Evolutionary conservation across 169 alveolate species (phyloP).

Genomic region (Plasmodium knowlesi): DNA sequence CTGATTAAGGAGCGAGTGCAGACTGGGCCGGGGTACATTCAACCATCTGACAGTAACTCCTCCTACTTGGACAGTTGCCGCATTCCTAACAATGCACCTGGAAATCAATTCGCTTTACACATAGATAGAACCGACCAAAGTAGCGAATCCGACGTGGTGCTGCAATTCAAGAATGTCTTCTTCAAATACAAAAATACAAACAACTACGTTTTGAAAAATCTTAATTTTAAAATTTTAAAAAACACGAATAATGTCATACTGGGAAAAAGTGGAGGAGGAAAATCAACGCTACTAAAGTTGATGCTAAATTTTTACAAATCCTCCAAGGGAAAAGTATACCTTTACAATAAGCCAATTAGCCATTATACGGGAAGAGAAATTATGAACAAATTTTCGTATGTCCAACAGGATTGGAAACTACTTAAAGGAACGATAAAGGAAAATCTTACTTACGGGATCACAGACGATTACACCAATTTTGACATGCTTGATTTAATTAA

Average conservation of each 20-base stretch:
- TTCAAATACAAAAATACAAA: slow-evolving; percentile 3
- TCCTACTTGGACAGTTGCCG: not conserved
- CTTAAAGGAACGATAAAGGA: slow-evolving; percentile 49
- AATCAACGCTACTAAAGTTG: slow-evolving; percentile 35
- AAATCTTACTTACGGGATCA: slow-evolving; percentile 30
- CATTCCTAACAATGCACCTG: not conserved
- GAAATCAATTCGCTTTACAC: not conserved
- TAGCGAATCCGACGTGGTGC: not conserved
- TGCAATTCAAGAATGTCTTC: slow-evolving; percentile 16
- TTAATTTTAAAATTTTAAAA: slow-evolving; percentile 35
- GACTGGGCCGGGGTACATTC: not conserved
- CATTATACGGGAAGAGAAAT: slow-evolving; percentile 16
- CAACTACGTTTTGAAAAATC: slow-evolving; percentile 43
- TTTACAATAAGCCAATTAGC: slow-evolving; percentile 33
- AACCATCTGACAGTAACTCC: not conserved
- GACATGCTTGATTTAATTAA: slow-evolving; percentile 49
- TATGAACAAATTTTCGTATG: slow-evolving; percentile 23
- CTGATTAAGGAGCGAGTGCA: not conserved
- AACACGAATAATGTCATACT: slow-evolving; percentile 33
- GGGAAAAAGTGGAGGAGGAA: slow-evolving; percentile 66
- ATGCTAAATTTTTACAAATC: slow-evolving; percentile 54
- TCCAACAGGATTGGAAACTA: slow-evolving; percentile 46
- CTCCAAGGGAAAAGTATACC: slow-evolving; percentile 36
- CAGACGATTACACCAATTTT: slow-evolving; percentile 7
- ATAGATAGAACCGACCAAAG: not conserved